These are phyloP conservation scores for Irpex sp. DNA, from an alignment of 1,284 basidiomycete species.

Conservation along the genomic window DNA sequence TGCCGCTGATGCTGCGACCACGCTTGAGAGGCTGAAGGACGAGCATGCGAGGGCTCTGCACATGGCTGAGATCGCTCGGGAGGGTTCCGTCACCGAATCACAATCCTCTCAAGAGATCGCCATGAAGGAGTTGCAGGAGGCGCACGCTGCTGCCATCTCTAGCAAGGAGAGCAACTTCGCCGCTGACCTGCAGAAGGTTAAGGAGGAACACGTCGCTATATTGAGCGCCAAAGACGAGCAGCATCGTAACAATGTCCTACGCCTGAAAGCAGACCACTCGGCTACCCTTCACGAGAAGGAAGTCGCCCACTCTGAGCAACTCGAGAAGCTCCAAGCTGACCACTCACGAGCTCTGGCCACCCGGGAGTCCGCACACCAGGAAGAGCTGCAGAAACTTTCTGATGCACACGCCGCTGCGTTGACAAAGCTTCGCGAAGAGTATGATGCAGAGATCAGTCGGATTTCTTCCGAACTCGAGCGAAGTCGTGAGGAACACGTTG, in stretches of 20 bases:
- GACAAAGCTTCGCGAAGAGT: constrained; percentile 47
- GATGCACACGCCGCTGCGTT: constrained; percentile 51
- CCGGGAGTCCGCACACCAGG: constrained; percentile 58
- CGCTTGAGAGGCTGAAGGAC: constrained; percentile 62
- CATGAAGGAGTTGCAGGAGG: constrained; percentile 62
- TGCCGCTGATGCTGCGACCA: constrained; percentile 52
- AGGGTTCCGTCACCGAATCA: constrained; percentile 70
- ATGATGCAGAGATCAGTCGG: constrained; percentile 54
- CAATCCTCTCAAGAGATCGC: constrained; percentile 60
- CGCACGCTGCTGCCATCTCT: constrained; percentile 58
- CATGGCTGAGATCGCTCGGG: constrained; percentile 68
- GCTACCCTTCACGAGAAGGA: constrained; percentile 49
- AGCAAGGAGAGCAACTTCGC: constrained; percentile 61
- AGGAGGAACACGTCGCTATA: constrained; percentile 53
- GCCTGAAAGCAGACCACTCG: constrained; percentile 38
- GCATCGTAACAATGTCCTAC: constrained; percentile 40
- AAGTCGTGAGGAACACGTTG: constrained; percentile 35
- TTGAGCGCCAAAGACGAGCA: constrained; percentile 58
- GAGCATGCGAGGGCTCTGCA: constrained; percentile 69
- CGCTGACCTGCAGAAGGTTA: constrained; percentile 60
- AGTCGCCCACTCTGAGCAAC: constrained; percentile 49
- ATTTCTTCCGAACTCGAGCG: constrained; percentile 38
- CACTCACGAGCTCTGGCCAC: constrained; percentile 54
- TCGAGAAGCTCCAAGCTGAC: constrained; percentile 62
- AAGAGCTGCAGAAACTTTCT: constrained; percentile 57